Evolutionary conservation across 768 basidiomycete species (phyloP).

Genomic region (Rickenella mellea): DNA sequence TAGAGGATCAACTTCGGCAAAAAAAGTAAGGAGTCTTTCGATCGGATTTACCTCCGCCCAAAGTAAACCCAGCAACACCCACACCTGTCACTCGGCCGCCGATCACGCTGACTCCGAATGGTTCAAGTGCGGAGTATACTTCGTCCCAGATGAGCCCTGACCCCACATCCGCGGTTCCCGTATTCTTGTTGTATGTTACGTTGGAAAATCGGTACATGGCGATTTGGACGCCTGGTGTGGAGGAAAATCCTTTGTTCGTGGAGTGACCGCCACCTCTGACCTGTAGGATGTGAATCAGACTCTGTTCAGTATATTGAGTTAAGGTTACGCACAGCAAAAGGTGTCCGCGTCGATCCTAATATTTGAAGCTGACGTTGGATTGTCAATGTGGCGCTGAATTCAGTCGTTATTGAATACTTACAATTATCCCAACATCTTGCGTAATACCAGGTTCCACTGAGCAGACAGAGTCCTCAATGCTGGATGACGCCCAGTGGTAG

Average conservation of each 20-base stretch:
- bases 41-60: slow-evolving; percentile 13
- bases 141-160: slow-evolving; percentile 55
- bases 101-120: slow-evolving; percentile 41
- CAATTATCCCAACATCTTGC: slow-evolving; percentile 40
- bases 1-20: not conserved
- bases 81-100: slow-evolving; percentile 51
- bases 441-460: slow-evolving; percentile 50
- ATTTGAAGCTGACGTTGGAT: slow-evolving; percentile 32
- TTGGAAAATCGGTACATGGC: slow-evolving; percentile 21
- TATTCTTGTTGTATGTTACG: slow-evolving; percentile 13
- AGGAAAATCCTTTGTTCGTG: slow-evolving; percentile 24
- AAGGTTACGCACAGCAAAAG: slow-evolving; percentile 37
- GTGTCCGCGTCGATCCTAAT: slow-evolving; percentile 31
- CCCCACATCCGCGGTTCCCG: slow-evolving; percentile 18
- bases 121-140: slow-evolving; percentile 45
- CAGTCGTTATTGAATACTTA: slow-evolving; percentile 17
- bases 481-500: slow-evolving; percentile 43
- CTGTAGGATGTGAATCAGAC: slow-evolving; percentile 8
- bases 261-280: slow-evolving; percentile 27
- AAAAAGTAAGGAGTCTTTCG: slow-evolving; percentile 2
- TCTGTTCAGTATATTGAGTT: not conserved
- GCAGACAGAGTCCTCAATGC: slow-evolving; percentile 35
- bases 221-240: slow-evolving; percentile 25
- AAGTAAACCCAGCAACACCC: slow-evolving; percentile 47
- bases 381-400: not conserved